Conservation (phyloP, 202 grass and related monocot species). For the Digitaria exilis region DNA sequence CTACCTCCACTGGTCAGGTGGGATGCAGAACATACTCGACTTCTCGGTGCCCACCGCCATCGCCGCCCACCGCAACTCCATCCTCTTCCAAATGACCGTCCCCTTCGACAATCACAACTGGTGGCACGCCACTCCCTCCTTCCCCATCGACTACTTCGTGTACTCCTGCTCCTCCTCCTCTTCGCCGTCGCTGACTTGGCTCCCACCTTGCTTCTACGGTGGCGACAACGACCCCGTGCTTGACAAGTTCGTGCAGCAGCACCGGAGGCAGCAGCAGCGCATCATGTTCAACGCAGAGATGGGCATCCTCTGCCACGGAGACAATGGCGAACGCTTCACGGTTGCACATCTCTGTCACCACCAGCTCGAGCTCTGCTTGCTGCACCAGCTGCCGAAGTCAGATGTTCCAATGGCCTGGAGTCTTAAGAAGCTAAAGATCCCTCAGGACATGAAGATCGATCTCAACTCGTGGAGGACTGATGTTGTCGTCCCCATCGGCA, state of each 20-base stretch:
- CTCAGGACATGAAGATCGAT: neutral
- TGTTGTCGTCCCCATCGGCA: neutral
- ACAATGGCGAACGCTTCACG: neutral
- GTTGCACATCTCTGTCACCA: neutral
- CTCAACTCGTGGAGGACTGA: neutral
- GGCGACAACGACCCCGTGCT: fast-evolving
- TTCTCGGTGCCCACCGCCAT: neutral
- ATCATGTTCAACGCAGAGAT: neutral
- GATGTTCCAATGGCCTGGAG: neutral
- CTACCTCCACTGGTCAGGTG: neutral
- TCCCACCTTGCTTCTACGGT: neutral
- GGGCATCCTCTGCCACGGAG: neutral
- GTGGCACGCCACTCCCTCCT: fast-evolving
- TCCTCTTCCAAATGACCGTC: neutral
- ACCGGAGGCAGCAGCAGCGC: neutral
- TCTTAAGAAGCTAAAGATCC: neutral
- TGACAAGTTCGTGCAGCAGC: neutral
- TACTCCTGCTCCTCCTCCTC: neutral
- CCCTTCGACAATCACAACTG: neutral
- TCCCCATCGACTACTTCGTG: neutral
- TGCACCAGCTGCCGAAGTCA: neutral
- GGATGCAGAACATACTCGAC: neutral
- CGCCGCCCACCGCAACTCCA: constrained; percentile 13
- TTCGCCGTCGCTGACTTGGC: neutral
- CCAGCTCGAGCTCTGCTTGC: neutral